Conservation (phyloP, 2,329 filamentous ascomycete genomes). For the Stylonectria norvegica region DNA sequence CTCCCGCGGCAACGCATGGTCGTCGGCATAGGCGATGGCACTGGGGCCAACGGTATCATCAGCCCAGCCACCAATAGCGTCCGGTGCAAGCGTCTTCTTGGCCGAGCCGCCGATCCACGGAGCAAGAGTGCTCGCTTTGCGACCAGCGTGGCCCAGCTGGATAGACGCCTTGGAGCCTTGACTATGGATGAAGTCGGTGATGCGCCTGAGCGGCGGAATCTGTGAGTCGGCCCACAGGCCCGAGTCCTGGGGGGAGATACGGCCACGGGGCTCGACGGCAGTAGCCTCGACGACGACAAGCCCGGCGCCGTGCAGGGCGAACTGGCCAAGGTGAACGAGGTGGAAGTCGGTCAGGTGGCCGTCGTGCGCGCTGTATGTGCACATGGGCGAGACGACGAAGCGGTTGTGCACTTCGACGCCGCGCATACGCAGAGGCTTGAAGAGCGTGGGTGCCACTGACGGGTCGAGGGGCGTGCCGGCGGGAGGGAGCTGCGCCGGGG, state of each 20-base stretch:
- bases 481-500: constrained; percentile 50
- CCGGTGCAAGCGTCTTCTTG: constrained; percentile 50
- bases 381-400: constrained; percentile 59
- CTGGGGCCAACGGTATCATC: constrained; percentile 52
- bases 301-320: constrained; percentile 70
- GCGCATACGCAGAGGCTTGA: constrained; percentile 54
- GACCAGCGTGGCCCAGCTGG: constrained; percentile 78
- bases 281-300: constrained; percentile 77
- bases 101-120: constrained; percentile 58
- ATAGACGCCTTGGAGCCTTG: constrained; percentile 75
- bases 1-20: constrained; percentile 60
- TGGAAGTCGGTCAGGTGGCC: constrained; percentile 79
- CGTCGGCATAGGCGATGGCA: constrained; percentile 56
- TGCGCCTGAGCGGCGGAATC: constrained; percentile 64
- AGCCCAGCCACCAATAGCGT: constrained; percentile 54
- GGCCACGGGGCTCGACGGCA: constrained; percentile 68
- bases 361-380: constrained; percentile 54
- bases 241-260: constrained; percentile 76
- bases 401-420: constrained; percentile 53
- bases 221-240: constrained; percentile 86
- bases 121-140: constrained; percentile 59
- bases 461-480: constrained; percentile 45
- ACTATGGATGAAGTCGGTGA: constrained; percentile 75
- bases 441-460: constrained; percentile 48
- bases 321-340: constrained; percentile 76